phyloP scores from a whole-genome alignment of 1,284 basidiomycete species.

The Microbotryum saponariae region DNA sequence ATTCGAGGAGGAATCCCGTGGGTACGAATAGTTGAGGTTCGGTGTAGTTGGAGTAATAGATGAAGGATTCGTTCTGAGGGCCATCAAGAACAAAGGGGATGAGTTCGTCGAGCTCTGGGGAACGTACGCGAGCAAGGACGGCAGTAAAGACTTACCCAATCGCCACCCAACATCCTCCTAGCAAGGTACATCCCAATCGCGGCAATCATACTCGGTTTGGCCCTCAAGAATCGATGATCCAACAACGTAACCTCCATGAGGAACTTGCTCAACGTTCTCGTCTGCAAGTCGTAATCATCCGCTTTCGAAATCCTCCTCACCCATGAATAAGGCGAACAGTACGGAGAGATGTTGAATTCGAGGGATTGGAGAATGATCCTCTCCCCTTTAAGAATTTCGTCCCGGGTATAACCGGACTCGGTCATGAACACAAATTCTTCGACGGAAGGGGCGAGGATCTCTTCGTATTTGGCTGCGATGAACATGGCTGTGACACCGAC shows the following conservation, averaged over 20 bases:
- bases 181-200: slow-evolving; percentile 97
- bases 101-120: not conserved
- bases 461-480: slow-evolving; percentile 58
- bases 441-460: slow-evolving; percentile 67
- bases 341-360: slow-evolving; percentile 90
- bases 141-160: slow-evolving; percentile 66
- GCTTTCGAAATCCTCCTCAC: slow-evolving; percentile 97
- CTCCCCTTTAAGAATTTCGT: slow-evolving; percentile 97
- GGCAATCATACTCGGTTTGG: slow-evolving; percentile 89
- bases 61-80: slow-evolving; percentile 72
- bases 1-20: slow-evolving; percentile 73
- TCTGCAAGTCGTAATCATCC: slow-evolving; percentile 98
- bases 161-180: slow-evolving; percentile 79
- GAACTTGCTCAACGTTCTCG: slow-evolving; percentile 93
- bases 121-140: not conserved
- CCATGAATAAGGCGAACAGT: slow-evolving; percentile 99
- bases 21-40: slow-evolving; percentile 82
- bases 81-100: not conserved
- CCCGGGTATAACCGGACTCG: slow-evolving; percentile 82
- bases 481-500: slow-evolving; percentile 60
- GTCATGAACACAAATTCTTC: slow-evolving; percentile 98
- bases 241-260: slow-evolving; percentile 92
- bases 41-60: slow-evolving; percentile 87
- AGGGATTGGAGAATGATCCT: slow-evolving; percentile 86
- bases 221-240: slow-evolving; percentile 86